Conservation (phyloP, 306 rosid species). For the Malus orientalis region DNA sequence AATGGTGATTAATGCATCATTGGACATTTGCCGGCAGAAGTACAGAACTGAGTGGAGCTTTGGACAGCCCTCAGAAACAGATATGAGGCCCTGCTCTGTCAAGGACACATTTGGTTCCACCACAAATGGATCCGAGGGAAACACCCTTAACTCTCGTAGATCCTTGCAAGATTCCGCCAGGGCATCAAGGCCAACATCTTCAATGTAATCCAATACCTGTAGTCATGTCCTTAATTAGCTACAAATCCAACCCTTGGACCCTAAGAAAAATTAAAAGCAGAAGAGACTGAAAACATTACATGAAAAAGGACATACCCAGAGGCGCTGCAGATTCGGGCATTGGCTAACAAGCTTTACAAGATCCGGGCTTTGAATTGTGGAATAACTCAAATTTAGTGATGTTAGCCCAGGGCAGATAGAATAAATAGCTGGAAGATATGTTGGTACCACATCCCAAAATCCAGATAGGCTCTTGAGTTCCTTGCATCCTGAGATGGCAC, state of each 20-base stretch:
- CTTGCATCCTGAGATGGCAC: constrained; percentile 52
- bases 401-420: constrained; percentile 61
- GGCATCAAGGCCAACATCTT: constrained; percentile 75
- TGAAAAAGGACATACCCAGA: constrained; percentile 59
- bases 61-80: constrained; percentile 90
- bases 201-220: constrained; percentile 92
- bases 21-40: constrained; percentile 93
- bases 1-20: constrained; percentile 67
- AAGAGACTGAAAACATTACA: background rate
- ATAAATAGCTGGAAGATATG: constrained; percentile 62
- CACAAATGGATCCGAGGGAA: constrained; percentile 80
- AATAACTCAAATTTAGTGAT: constrained; percentile 69
- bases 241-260: constrained; percentile 3
- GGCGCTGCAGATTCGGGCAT: constrained; percentile 64
- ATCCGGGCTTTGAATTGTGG: constrained; percentile 57
- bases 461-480: constrained; percentile 66
- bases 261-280: background rate
- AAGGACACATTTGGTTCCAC: constrained; percentile 61
- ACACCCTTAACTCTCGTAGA: constrained; percentile 80
- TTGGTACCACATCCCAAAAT: constrained; percentile 83
- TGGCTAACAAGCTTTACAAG: constrained; percentile 69
- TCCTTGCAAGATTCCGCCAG: constrained; percentile 84
- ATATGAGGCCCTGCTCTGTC: constrained; percentile 86
- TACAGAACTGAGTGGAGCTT: constrained; percentile 89
- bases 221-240: constrained; percentile 26